Conservation (phyloP, 2,329 filamentous ascomycete species). For the Exophiala bonariae region DNA sequence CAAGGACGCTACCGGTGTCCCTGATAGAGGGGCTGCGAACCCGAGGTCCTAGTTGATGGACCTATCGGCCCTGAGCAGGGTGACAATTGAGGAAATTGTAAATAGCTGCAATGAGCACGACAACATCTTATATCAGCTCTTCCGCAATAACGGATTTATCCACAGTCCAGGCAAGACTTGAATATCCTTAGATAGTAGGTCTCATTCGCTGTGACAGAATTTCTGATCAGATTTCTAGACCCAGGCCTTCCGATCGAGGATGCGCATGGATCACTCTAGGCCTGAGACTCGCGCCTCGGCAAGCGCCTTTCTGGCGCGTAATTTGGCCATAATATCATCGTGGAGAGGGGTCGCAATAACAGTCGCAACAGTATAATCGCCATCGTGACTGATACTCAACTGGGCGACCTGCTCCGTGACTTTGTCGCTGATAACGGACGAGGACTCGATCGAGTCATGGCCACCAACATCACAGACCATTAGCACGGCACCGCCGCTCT, state of each 20-base stretch:
- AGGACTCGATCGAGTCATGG: conserved; percentile 12
- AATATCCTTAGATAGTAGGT: no score
- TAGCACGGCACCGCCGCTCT: conserved; percentile 13
- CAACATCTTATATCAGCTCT: no score
- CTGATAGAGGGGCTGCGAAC: conserved; percentile 12
- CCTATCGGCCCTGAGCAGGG: no score
- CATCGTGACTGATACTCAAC: conserved; percentile 85
- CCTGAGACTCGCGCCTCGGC: conserved; percentile 14
- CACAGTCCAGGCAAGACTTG: no score
- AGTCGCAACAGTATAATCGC: conserved; percentile 66
- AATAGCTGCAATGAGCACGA: no score
- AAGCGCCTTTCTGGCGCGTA: conserved; percentile 8
- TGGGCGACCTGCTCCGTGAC: conserved; percentile 57
- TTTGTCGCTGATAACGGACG: conserved; percentile 12
- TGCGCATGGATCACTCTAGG: no score
- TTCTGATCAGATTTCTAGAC: no score
- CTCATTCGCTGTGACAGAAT: no score
- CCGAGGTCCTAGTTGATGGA: no score
- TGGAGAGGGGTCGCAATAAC: conserved; percentile 37
- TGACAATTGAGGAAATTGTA: no score
- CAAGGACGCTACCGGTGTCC: conserved; percentile 7
- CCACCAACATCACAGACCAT: conserved; percentile 27
- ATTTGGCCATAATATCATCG: conserved; percentile 19
- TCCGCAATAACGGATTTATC: no score
- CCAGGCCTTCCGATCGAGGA: no score